Evolutionary conservation across 345 rosid species (phyloP).

Genomic region (Heritiera fomes): DNA sequence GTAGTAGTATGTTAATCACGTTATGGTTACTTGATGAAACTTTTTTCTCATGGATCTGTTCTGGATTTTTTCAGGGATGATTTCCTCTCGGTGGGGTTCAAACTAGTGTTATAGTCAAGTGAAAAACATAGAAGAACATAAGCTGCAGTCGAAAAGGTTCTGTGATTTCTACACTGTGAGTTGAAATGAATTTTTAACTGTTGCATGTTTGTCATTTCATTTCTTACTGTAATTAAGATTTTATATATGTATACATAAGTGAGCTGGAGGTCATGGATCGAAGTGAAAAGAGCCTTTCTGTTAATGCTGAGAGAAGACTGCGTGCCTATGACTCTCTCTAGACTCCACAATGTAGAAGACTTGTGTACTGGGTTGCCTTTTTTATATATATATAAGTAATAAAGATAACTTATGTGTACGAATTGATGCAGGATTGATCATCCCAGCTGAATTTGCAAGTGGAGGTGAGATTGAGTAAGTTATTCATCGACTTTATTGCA

Average conservation of each 20-base stretch:
- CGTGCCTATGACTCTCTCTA: too few species aligned
- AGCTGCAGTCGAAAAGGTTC: slow-evolving; percentile 16
- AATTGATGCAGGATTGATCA: slow-evolving; percentile 4
- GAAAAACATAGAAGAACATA: slow-evolving; percentile 8
- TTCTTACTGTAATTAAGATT: not conserved
- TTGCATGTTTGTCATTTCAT: not conserved
- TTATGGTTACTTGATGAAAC: not conserved
- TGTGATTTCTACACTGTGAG: not conserved
- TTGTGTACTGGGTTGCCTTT: too few species aligned
- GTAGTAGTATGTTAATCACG: not conserved
- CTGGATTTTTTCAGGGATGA: slow-evolving; percentile 44
- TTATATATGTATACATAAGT: not conserved
- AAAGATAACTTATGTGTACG: not conserved
- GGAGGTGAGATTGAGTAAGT: not conserved
- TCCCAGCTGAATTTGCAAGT: not conserved
- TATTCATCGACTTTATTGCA: not conserved
- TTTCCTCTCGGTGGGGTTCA: slow-evolving; percentile 61
- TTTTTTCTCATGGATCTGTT: not conserved
- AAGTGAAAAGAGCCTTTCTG: too few species aligned
- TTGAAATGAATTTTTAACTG: not conserved
- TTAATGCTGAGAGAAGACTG: too few species aligned
- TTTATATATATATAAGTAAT: not conserved
- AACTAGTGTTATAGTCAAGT: slow-evolving; percentile 44
- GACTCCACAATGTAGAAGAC: too few species aligned
- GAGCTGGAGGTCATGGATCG: too few species aligned